Evolutionary conservation across 495 filamentous ascomycete species (phyloP), one percentile per base, ranked within the genome.

Genomic region (Hyaloscypha finlandica): DNA sequence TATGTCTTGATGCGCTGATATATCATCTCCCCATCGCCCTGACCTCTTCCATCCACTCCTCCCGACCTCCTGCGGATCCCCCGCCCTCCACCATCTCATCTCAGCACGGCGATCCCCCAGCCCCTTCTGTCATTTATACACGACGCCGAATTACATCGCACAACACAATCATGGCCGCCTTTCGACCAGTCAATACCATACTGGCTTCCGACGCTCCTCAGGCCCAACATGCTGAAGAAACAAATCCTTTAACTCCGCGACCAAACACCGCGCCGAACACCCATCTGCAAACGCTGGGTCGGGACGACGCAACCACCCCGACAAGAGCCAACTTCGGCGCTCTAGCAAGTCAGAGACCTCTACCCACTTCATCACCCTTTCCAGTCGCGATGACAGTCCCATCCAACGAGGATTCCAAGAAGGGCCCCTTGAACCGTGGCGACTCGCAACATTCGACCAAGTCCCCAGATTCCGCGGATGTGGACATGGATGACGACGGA

Each of bases 111-210:
- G 39, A 56, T 58, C 42, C 63, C 63, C 66, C 70, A 61, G 48
- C 62, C 66, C 56, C 66, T 63, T 59, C 54, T 64, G 63, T 63
- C 66, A 62, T 64, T 62, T 20, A 61, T 30, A 37, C 60, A 29
- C 48, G 22, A 30, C 20, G 3, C 16, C 48, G 16, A 31, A 29
- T 31, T 37, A 45, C 35, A 6, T 31, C 42, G 29, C 14, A 16
- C 33, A 16, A 11, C 33, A 59, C 4, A 42, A 69, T 60, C 63
- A 74, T 74, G 72, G 75, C 80, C 54, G 75, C 88, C 62, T 93
- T 94, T 75, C 86, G 88, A 69, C 86, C 92, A 67, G 90, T 94
- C 75, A 93, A 94, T 79, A 89, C 86, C 62, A 86, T 85, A 65
- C 83, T 92, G 31, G 77, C 81, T 59, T 80, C 85, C 65, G 82